A percentile compares a stretch with the other conserved stretches of the same genome.
These are phyloP conservation scores for Gonium pectorale DNA, from an alignment of 139 green algal species.

Conservation along the genomic window DNA sequence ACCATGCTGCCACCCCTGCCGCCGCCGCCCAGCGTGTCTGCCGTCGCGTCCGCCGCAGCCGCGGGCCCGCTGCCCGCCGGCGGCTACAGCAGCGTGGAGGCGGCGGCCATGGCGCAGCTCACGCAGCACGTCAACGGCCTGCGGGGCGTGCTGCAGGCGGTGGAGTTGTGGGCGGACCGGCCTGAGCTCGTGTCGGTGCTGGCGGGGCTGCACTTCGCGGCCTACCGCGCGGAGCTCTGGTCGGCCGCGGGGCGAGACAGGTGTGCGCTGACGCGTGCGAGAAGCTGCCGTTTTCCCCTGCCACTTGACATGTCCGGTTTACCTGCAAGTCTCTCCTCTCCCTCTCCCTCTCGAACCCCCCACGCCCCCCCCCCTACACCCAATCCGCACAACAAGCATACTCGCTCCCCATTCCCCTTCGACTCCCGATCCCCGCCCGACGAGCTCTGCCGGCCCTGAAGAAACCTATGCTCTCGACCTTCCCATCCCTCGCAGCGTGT, in stretches of 20 bases:
- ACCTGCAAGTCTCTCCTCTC: neutral
- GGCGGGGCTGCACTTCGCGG: constrained; percentile 6
- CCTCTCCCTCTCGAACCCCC: neutral
- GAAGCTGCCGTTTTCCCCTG: too few relatives aligned
- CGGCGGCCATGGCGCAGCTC: constrained; percentile 15
- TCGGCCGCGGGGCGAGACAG: constrained; percentile 25
- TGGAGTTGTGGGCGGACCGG: constrained; percentile 34
- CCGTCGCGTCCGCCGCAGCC: neutral
- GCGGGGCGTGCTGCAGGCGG: neutral
- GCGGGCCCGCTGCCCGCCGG: constrained; percentile 1
- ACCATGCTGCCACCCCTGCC: constrained; percentile 41
- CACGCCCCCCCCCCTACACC: neutral
- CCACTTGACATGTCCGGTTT: too few relatives aligned
- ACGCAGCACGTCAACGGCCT: neutral
- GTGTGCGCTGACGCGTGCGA: neutral
- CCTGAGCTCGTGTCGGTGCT: constrained; percentile 20
- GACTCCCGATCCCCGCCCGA: neutral
- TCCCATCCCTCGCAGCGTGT: neutral
- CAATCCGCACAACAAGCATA: neutral
- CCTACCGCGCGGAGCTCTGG: constrained; percentile 22
- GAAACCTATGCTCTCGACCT: neutral
- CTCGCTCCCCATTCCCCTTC: neutral
- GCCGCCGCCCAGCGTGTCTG: neutral
- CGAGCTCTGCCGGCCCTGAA: too few relatives aligned
- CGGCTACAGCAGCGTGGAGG: constrained; percentile 11